Conservation (phyloP, 495 filamentous ascomycete species). For the Saxophila tyrrhenica region DNA sequence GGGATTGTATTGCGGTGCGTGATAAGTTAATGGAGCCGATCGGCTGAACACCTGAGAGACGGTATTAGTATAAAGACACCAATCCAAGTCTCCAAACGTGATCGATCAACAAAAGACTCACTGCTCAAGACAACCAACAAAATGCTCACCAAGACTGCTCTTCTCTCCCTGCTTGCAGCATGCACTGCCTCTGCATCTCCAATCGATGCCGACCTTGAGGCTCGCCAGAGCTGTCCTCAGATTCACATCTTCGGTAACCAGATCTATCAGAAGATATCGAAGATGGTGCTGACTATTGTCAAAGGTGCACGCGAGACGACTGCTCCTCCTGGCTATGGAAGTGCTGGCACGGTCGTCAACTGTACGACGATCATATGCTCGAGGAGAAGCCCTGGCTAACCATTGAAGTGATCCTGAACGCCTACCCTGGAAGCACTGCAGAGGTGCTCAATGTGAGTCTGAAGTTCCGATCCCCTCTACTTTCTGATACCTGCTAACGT, state of each 20-base stretch:
- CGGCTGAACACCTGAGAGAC: no score
- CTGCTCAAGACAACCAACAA: neutral
- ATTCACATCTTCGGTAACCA: conserved; percentile 22
- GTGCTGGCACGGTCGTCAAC: conserved; percentile 40
- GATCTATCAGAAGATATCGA: no score
- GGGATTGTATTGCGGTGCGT: no score
- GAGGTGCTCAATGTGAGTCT: conserved; percentile 45
- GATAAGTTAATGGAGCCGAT: no score
- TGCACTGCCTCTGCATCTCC: neutral
- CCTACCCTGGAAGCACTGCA: conserved; percentile 39
- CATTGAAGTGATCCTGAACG: conserved; percentile 34
- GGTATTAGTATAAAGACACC: neutral
- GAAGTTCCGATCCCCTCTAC: no score
- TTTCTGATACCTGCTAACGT: no score
- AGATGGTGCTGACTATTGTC: neutral
- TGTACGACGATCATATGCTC: no score
- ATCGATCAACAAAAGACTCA: neutral
- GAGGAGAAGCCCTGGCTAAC: no score
- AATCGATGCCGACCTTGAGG: neutral
- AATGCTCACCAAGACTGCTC: conserved; percentile 4
- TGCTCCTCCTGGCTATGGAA: conserved; percentile 42
- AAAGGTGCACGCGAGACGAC: conserved; percentile 30
- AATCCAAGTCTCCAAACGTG: neutral
- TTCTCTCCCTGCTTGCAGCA: neutral
- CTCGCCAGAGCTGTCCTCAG: conserved; percentile 16